phyloP scores from a whole-genome alignment of 2,329 filamentous ascomycete genomes.

The Colletotrichum orchidophilum region DNA sequence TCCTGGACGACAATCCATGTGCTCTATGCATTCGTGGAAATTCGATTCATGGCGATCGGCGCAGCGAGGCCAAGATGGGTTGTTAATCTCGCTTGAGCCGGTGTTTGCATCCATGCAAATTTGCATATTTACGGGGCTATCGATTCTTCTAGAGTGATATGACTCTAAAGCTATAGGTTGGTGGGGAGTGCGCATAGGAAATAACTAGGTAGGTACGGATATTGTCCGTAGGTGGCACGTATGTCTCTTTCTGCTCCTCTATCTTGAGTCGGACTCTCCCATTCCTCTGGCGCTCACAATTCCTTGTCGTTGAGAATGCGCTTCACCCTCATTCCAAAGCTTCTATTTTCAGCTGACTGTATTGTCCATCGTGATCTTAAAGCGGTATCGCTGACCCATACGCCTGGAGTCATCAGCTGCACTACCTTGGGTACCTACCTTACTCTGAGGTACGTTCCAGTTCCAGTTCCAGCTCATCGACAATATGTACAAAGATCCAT shows the following conservation, averaged over 20 bases:
- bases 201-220: no score
- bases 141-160: not conserved
- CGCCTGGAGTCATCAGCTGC: not conserved
- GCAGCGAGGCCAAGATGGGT: slow-evolving; percentile 4
- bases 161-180: not conserved
- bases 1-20: not conserved
- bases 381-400: not conserved
- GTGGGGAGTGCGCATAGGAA: no score
- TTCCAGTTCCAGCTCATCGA: not conserved
- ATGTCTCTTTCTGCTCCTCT: not conserved
- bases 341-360: not conserved
- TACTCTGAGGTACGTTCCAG: no score
- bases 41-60: slow-evolving; percentile 23
- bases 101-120: not conserved
- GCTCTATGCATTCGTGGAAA: slow-evolving; percentile 3
- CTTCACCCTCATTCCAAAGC: not conserved
- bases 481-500: slow-evolving; percentile 1
- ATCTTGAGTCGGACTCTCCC: not conserved
- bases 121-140: not conserved
- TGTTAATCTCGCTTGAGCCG: slow-evolving; percentile 27
- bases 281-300: not conserved
- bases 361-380: not conserved
- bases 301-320: not conserved
- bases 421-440: no score
- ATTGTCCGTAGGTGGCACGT: no score